Base-by-base conservation (phyloP, 768 basidiomycete species). In the Strobilomyces echinocephalus region DNA sequence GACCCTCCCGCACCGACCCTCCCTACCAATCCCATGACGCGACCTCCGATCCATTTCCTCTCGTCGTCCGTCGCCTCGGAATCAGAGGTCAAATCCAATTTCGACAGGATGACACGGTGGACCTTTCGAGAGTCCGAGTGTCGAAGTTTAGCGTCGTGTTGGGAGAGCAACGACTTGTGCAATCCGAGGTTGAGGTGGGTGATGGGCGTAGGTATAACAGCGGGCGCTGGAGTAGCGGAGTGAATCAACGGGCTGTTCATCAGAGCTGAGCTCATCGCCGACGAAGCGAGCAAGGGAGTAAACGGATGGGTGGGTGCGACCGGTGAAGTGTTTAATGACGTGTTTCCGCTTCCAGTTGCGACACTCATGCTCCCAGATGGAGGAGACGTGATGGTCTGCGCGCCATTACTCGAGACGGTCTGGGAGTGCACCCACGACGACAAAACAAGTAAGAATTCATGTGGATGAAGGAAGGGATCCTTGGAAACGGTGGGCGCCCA, bases 401-500 rank as follows among this genome's bases (percentile, higher is more conserved):
- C 51, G 35, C 52, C 35, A 49, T 53, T 59, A 48, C n/a, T 55
- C 34, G 46, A 46, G 41, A 42, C 7, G 21, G 46, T 38, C 43
- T 69, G 66, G 15, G 61, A 59, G 21, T 65, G 60, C 8, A 46
- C 50, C 58, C 64, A 71, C 24, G 59, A 66, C 10, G 66, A 60
- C 7, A 91, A 72, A 2, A 79, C 78, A 24, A 72, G 67, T 20
- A 78, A 62, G 55, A 92, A 86, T 9, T 71, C 71, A 38, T 78
- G 65, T 1, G 88, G 87, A 52, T 88, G 79, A 42, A 88, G 72
- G 63, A 93, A 91, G 1, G 91, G 90, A 66, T 92, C 91, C 65
- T 84, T 85, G 2, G 89, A 85, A 35, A 84, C 72, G 31, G 66
- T 57, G 60, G 75, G 59, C 20, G 42, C 64, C 21, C 87, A 71